Evolutionary conservation across 805 yeast species (phyloP), one percentile per base, ranked within the genome.

Genomic region (Isabelozyma rhagii): DNA sequence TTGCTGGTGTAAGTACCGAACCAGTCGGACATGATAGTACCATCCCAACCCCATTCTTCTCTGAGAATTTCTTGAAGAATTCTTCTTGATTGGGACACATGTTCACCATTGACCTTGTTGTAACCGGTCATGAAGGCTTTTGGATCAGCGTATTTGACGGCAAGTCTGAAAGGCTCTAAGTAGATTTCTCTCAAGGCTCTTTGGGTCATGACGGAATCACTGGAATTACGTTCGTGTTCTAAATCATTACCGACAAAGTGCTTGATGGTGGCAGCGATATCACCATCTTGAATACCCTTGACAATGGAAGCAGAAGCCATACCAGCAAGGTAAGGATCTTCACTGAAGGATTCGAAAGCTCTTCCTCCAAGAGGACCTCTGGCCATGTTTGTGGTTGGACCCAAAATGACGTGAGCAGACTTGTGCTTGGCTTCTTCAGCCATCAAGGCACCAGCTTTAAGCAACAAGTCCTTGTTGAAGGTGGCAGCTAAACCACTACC

Each of bases 21-120:
- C 72, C 72, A 67, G 53, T 67, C 71, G 14, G 68, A 63, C 69
- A 67, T 67, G 7, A 63, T 55, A 28, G 62, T 51, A n/a, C 72
- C 72, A 44, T 59, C 59, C 66, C 67, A 67, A 17, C 55, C 58
- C 70, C 69, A 67, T 55, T 67, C 72, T 9, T 57, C 48, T 39
- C 65, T 51, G 36, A 67, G 56, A 25, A 63, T 57, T 39, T 60
- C 66, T 13, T 55, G 47, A 46, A 67, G 53, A n/a, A 64, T 41
- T 36, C 47, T 53, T 28, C 57, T 54, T 44, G 55, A 56, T 47
- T 67, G 71, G 7, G 66, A 60, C 9, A 55, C 67, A 48, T 64
- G 64, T 34, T 55, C 66, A 8, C 70, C 71, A 48, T 67, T 67
- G 15, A 67, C 61, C 48, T 64, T 67, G 49, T 61, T 67, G 49